Conservation (phyloP, 306 rosid species). For the Fragaria iinumae region DNA sequence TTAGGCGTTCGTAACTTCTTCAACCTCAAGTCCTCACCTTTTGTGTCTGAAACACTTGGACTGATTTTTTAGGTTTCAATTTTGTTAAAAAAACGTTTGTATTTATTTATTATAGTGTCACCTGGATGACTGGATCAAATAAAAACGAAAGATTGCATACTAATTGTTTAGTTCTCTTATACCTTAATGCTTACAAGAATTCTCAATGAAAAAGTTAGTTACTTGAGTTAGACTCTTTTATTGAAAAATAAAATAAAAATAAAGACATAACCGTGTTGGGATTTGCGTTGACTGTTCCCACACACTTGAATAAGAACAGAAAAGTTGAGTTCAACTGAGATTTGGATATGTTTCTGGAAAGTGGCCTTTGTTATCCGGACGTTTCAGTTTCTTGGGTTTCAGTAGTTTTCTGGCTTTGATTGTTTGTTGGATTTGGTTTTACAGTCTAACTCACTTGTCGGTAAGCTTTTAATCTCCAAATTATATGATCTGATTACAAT, state of each 20-base stretch:
- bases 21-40: no score
- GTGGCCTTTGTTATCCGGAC: background rate
- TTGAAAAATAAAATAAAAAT: no score
- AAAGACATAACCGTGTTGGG: constrained; percentile 1
- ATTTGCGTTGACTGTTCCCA: constrained; percentile 27
- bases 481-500: constrained; percentile 4
- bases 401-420: background rate
- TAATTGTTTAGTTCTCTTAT: no score
- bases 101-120: no score
- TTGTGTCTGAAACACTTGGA: no score
- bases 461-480: constrained; percentile 3
- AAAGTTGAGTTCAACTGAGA: constrained; percentile 10
- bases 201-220: no score
- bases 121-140: no score
- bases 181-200: no score
- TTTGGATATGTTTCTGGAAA: constrained; percentile 22
- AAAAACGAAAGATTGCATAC: no score
- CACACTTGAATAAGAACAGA: constrained; percentile 24
- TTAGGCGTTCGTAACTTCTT: no score
- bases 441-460: background rate
- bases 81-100: no score
- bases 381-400: constrained; percentile 18
- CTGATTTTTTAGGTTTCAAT: no score
- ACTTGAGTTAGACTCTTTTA: background rate
- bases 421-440: constrained; percentile 9